Evolutionary conservation across 176 grass and related monocot genomes (phyloP), one percentile per base, ranked within the genome.

Genomic region (Bothriochloa decipiens): DNA sequence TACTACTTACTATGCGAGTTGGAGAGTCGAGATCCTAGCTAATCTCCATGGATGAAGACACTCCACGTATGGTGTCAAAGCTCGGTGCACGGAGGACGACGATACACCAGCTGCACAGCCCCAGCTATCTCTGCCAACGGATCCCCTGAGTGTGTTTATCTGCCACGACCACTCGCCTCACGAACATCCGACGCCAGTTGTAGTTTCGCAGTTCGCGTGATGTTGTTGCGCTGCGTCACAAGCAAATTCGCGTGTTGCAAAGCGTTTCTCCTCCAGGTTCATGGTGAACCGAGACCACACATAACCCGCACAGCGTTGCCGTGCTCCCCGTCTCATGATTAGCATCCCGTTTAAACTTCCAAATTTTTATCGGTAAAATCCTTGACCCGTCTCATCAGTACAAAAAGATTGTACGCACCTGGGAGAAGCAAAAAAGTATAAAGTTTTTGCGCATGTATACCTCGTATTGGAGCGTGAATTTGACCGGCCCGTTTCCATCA

Each of bases 201-300:
- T 23, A 70, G 64, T 18, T 82, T 72, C 2, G 16, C 2, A 35
- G 70, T 26, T 53, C 1, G 32, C 22, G 15, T 14, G 12, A 61
- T 29, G 28, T 66, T 9, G 14, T 20, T 53, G 16, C 66, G 45
- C 22, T 9, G 14, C 22, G 12, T 33, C n/a, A 22, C 27, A 42
- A 25, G 68, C 3, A 12, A 29, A 0, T 79, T 87, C 49, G 8
- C 7, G 45, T 7, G 40, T 28, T 47, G 33, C 36, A 57, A 11
- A 22, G 53, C 14, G 3, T 33, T 22, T 4, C 3, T 58, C 55
- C 3, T 9, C 13, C 72, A 62, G 74, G 68, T 62, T 82, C 79
- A 83, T 70, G 57, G 85, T 82, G 83, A 90, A 82, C 88, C 79
- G 73, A 72, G 79, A 66, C 83, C 83, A 86, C 27, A 47, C 78